A percentile compares a stretch with the other conserved stretches of the same genome.
Evolutionary conservation across 2,329 filamentous ascomycete species (phyloP).

Genomic region (Colletotrichum chlorophyti): DNA sequence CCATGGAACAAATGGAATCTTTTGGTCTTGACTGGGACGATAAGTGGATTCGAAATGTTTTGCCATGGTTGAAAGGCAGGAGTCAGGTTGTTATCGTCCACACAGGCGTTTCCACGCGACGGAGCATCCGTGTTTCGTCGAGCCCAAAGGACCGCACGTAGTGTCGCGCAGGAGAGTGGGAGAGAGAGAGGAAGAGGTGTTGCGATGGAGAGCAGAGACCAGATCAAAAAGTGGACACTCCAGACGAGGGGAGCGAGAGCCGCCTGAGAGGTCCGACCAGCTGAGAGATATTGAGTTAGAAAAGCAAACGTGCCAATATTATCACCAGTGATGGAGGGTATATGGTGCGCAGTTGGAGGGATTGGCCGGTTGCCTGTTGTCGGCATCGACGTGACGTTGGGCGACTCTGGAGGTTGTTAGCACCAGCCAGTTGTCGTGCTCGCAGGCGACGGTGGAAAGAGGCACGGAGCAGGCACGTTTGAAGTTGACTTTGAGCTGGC

Average conservation of each 20-base stretch:
- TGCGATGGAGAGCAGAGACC: slow-evolving; percentile 5
- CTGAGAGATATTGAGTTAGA: background rate
- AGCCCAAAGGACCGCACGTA: too few species aligned
- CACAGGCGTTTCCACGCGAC: too few species aligned
- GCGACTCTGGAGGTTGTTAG: slow-evolving; percentile 25
- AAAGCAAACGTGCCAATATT: slow-evolving; percentile 5
- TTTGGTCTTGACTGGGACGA: background rate
- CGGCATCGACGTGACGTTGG: slow-evolving; percentile 17
- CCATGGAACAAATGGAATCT: slow-evolving; percentile 17
- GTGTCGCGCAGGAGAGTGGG: too few species aligned
- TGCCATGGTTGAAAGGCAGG: slow-evolving; percentile 4
- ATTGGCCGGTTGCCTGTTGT: too few species aligned
- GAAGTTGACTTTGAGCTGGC: slow-evolving; percentile 48
- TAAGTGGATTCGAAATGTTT: slow-evolving; percentile 11
- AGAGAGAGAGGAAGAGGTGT: too few species aligned
- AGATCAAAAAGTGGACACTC: slow-evolving; percentile 7
- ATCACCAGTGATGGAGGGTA: slow-evolving; percentile 27
- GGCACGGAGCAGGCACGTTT: slow-evolving; percentile 43
- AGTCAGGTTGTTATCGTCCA: too few species aligned
- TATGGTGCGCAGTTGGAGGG: slow-evolving; percentile 21
- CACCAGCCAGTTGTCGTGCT: too few species aligned
- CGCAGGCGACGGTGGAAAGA: too few species aligned
- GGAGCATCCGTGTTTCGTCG: too few species aligned
- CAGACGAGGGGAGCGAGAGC: background rate
- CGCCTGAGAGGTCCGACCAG: too few species aligned